phyloP scores from a whole-genome alignment of 2,329 filamentous ascomycete species.

The Apiospora rasikravindrae region DNA sequence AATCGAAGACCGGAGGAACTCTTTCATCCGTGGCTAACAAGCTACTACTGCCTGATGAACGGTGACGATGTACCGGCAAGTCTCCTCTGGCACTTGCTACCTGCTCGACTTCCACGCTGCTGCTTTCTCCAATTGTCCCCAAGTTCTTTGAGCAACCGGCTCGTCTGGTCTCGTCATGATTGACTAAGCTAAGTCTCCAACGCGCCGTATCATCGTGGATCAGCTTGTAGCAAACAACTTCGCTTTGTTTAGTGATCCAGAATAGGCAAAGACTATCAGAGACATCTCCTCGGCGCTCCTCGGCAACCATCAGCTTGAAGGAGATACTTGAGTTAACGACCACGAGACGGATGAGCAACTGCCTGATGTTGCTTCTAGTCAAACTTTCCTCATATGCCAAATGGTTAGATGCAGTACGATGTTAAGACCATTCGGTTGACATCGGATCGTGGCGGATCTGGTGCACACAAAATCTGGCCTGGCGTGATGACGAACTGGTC shows the following conservation, averaged over 20 bases:
- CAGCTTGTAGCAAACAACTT: neutral
- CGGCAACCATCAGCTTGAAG: neutral
- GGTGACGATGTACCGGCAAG: neutral
- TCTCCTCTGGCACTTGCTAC: neutral
- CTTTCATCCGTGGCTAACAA: neutral
- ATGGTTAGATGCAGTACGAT: slow-evolving; percentile 7
- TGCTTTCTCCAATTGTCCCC: neutral
- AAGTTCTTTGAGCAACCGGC: neutral
- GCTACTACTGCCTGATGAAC: neutral
- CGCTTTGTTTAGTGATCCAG: neutral
- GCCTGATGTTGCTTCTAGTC: neutral
- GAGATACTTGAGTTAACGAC: neutral
- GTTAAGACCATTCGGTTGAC: slow-evolving; percentile 9
- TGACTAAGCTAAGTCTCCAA: neutral
- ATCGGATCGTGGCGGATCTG: slow-evolving; percentile 7
- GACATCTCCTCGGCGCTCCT: neutral
- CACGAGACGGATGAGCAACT: neutral
- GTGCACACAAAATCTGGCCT: neutral
- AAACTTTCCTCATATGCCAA: neutral
- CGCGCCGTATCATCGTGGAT: neutral
- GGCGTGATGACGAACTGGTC: neutral
- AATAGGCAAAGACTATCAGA: neutral
- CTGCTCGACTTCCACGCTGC: neutral
- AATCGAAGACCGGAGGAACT: neutral
- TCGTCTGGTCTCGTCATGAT: neutral